Evolutionary conservation across 2,329 filamentous ascomycete genomes (phyloP), one percentile per base, ranked within the genome.

Genomic region (Fusarium succisae): DNA sequence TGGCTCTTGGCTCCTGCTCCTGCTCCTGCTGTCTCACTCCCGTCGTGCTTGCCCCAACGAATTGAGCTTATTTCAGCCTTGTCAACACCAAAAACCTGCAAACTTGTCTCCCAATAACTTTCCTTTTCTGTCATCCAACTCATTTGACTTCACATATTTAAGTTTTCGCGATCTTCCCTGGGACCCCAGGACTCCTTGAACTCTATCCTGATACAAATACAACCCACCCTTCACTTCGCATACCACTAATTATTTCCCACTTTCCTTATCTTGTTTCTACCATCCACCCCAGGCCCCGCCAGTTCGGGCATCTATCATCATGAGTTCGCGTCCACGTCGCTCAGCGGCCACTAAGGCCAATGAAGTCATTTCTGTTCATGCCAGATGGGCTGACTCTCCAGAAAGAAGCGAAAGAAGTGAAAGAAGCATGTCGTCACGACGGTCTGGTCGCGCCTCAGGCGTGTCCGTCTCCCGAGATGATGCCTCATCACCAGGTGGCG

Each of bases 341-440:
- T 84, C 83, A 28, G 84, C 84, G 35, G 84, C 84, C 65, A 76
- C 82, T 53, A 84, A 80, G 79, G 84, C 84, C 50, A 83, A 82
- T 59, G 82, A 85, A 72, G 82, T 81, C 63, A 85, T 86, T 74
- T 83, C 83, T 67, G 82, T 81, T 63, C 82, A 84, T 70, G 81
- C 82, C 66, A 82, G 78, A 79, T 82, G 81, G 81, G 81, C 82
- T 84, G 80, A 84, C 81, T 79, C 79, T 43, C 80, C 78, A 75
- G 82, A 82, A 74, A 82, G 77, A 66, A 80, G 77, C 70, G 80
- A 82, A 74, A 82, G 77, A 66, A 80, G 77, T 70, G 80, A 82
- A 64, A 72, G 76, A 73, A 84, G 79, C 79, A 89, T 89, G 87
- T 86, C 87, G 56, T 85, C 87, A 63, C 85, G 88, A 77, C 84